Conservation (phyloP, 176 grass and related monocot genomes). For the Metroxylon sagu region DNA sequence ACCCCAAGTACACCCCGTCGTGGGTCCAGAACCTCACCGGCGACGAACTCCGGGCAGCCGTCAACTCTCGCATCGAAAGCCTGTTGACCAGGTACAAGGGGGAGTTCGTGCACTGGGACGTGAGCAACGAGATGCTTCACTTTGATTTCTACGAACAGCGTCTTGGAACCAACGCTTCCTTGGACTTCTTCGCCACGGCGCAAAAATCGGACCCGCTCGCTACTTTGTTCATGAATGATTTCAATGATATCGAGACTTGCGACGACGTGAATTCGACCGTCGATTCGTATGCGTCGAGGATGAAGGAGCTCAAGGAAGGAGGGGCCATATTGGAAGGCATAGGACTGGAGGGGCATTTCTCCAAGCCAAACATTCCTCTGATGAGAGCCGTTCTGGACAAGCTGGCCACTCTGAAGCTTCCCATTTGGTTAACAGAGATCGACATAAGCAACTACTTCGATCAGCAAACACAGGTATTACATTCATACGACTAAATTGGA, state of each 20-base stretch:
- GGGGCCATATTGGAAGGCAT: conserved; percentile 78
- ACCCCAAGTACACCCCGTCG: conserved; percentile 19
- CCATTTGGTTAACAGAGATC: conserved; percentile 97
- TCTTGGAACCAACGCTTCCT: conserved; percentile 59
- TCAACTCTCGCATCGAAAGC: no score
- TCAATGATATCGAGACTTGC: conserved; percentile 89
- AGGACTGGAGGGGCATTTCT: conserved; percentile 87
- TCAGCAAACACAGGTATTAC: conserved; percentile 47
- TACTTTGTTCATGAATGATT: conserved; percentile 98
- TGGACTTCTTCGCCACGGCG: conserved; percentile 81
- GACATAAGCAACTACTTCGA: conserved; percentile 73
- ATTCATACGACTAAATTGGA: no score
- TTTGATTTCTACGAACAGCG: conserved; percentile 92
- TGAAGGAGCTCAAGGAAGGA: conserved; percentile 49
- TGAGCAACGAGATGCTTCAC: conserved; percentile 99
- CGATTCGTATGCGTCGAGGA: conserved; percentile 53
- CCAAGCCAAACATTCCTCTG: conserved; percentile 71
- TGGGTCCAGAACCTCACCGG: not conserved
- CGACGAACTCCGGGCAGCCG: not conserved
- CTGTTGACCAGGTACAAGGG: conserved; percentile 55
- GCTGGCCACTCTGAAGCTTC: conserved; percentile 69
- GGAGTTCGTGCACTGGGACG: conserved; percentile 97
- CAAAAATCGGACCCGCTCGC: conserved; percentile 86
- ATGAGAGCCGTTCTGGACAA: conserved; percentile 90
- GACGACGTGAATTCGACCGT: conserved; percentile 73